Evolutionary conservation across 2,329 filamentous ascomycete genomes (phyloP), one percentile per base, ranked within the genome.

Genomic region (Fusarium burgessii): DNA sequence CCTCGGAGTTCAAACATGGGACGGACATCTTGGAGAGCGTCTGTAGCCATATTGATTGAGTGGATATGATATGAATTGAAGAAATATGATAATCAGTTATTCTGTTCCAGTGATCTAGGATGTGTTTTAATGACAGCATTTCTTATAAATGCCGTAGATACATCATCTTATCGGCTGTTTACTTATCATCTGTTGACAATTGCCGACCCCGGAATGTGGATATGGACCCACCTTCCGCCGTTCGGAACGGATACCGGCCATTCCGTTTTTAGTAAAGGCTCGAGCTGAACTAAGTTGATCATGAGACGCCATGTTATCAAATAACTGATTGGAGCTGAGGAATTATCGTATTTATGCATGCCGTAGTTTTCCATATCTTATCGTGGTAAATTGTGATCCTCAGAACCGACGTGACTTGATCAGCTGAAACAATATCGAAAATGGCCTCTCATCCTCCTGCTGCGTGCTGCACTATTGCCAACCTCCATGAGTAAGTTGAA

Each of bases 1-100:
- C 73, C 75, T 7, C 61, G 69, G 29, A 82, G 75, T 70, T 80
- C 79, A 62, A 82, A 82, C 64, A 68, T 68, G 13, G 68, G 68
- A 8, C 68, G 68, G 13, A 71, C 68, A 38, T 71, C 41, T 10
- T 71, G 56, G 9, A 67, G 36, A 29, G 64, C n/a, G 25, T 67
- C 64, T 11, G 64, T 47, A 14, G 64, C 45, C 64, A 67, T 67
- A 10, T 15, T 51, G 38, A 18, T 32, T 1, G 17, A 20, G 20
- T 57, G 14, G 10, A 1, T 35, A 38, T 20, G 2, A 6, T 7
- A 3, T 18, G 11, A 10, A 9, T 4, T 14, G 14, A 14, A 12
- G 6, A 18, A 18, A 11, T 15, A 5, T 10, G 18, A 12, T 52
- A 11, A 10, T 32, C 13, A 36, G n/a, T 17, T 12, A 40, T 15